These are phyloP conservation scores for Acacia melanoxylon DNA, from an alignment of 306 rosid genomes.

Conservation along the genomic window DNA sequence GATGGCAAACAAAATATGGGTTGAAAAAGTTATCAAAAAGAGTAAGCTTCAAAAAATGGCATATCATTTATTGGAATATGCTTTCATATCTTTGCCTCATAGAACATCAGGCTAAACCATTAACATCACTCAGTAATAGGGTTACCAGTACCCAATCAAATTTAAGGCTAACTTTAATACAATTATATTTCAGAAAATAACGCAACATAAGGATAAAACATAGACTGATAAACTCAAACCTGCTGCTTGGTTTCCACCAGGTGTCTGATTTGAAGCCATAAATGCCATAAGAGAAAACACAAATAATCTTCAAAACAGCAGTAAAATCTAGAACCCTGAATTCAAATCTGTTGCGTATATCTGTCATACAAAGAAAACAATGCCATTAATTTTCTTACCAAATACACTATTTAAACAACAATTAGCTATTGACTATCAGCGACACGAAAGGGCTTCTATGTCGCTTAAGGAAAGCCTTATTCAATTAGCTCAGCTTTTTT, in stretches of 20 bases:
- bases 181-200: background rate
- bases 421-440: background rate
- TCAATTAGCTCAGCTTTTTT: background rate
- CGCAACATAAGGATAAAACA: background rate
- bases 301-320: conserved; percentile 30
- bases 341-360: background rate
- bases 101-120: background rate
- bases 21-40: background rate
- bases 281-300: conserved; percentile 42
- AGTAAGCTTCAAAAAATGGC: background rate
- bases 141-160: background rate
- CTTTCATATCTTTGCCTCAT: background rate
- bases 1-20: background rate
- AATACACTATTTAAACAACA: conserved; percentile 26
- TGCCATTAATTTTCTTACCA: conserved; percentile 28
- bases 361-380: conserved; percentile 23
- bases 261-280: conserved; percentile 51
- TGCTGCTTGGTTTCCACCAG: conserved; percentile 47
- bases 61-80: background rate
- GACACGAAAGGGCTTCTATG: background rate
- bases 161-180: background rate
- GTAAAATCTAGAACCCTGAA: conserved; percentile 24
- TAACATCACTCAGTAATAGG: background rate
- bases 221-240: conserved; percentile 42
- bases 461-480: background rate